A percentile compares a stretch with the other conserved stretches of the same genome.
These are phyloP conservation scores for Bruguiera parviflora DNA, from an alignment of 345 rosid species.

Conservation along the genomic window DNA sequence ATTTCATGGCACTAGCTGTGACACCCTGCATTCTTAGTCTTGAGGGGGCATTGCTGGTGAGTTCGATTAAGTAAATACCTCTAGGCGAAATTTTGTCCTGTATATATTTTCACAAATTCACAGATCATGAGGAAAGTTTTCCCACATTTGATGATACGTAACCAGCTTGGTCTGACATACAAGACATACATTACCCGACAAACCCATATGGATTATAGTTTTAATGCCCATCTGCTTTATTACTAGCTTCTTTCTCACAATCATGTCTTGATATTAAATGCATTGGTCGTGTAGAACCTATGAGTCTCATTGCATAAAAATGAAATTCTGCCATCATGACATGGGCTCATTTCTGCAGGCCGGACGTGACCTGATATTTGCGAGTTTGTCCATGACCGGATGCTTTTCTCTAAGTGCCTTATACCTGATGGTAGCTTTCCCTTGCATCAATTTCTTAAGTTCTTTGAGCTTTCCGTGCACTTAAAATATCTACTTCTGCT, in stretches of 20 bases:
- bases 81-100: no score
- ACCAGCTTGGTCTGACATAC: no score
- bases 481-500: constrained; percentile 2
- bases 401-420: constrained; percentile 59
- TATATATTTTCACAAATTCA: no score
- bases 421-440: constrained; percentile 47
- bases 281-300: no score
- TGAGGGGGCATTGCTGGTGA: constrained; percentile 86
- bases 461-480: neutral
- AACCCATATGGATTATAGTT: no score
- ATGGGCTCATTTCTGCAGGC: constrained; percentile 45
- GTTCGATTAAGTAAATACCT: neutral
- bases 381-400: constrained; percentile 65
- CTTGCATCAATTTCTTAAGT: neutral
- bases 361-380: constrained; percentile 69
- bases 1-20: constrained; percentile 57
- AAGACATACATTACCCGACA: no score
- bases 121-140: no score
- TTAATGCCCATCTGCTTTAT: no score
- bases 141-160: no score
- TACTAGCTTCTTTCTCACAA: no score
- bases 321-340: neutral
- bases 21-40: constrained; percentile 71
- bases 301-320: no score
- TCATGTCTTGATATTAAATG: no score